phyloP scores from a whole-genome alignment of 805 yeast genomes.

The Priceomyces fermenticarens region DNA sequence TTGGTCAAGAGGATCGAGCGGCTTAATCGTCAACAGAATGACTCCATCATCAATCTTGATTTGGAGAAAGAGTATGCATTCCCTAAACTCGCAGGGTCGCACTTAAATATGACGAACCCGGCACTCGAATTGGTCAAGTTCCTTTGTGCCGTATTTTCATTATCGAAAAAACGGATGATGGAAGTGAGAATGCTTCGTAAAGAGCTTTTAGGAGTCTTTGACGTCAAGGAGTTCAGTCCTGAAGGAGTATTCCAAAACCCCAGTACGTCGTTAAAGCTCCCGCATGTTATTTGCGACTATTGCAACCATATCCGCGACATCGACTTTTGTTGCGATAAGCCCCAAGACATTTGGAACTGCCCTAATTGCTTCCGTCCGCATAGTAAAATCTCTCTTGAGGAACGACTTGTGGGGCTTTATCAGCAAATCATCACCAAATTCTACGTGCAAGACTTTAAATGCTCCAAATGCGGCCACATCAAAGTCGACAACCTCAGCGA shows the following conservation, averaged over 20 bases:
- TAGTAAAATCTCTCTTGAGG: conserved; percentile 73
- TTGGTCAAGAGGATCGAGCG: conserved; percentile 64
- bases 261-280: conserved; percentile 61
- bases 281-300: conserved; percentile 71
- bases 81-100: conserved; percentile 77
- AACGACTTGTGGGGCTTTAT: conserved; percentile 66
- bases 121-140: conserved; percentile 75
- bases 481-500: conserved; percentile 66
- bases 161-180: conserved; percentile 60
- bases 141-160: conserved; percentile 65
- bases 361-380: conserved; percentile 61
- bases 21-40: conserved; percentile 66
- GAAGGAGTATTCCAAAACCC: conserved; percentile 76
- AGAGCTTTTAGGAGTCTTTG: conserved; percentile 69
- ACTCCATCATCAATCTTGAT: conserved; percentile 65
- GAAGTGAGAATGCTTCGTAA: conserved; percentile 76
- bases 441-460: conserved; percentile 76
- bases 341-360: conserved; percentile 56
- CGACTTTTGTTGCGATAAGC: conserved; percentile 76
- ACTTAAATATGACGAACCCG: conserved; percentile 59
- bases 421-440: conserved; percentile 54
- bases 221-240: conserved; percentile 78
- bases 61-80: conserved; percentile 64
- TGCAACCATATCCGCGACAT: conserved; percentile 75
- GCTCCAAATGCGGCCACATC: conserved; percentile 70